Base-by-base conservation (phyloP, 2,329 filamentous ascomycete genomes). In the Fonsecaea nubica region DNA sequence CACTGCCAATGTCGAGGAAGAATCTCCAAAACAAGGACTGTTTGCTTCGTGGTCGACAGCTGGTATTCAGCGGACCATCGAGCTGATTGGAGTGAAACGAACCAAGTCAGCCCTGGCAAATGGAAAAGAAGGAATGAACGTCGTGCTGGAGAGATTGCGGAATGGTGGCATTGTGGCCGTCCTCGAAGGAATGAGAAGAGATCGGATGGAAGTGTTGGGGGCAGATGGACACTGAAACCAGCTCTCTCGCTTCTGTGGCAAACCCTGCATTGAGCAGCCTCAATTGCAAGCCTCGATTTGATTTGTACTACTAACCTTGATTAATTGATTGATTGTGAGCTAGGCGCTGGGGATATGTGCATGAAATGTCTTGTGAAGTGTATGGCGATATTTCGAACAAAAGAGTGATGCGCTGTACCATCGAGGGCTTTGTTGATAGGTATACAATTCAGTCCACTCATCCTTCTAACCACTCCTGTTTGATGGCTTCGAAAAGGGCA, bases 151-250 rank as follows among this genome's bases (percentile, higher is more conserved):
- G 74, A 80, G 87, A 40, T 77, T 92, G 75, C 82, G 89, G 62
- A 82, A 83, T 65, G 89, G 89, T 45, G 90, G 89, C 0, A 80
- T 92, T 18, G 87, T 90, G 15, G 88, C 79, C 25, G 89, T 91
- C n/a, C 79, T 92, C 35, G 89, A 91, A 70, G 89, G 88, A 33
- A 91, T 91, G 89, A 81, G 87, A 59, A 80, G 82, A 72, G 89
- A 91, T 74, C 81, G 70, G 15, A 62, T 70, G 64, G 84, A 48
- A 83, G 86, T 71, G 74, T 76, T 58, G 73, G 76, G 62, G 30
- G 67, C 56, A 50, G 77, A 81, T 18, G 76, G 78, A 6, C 75
- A 77, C 13, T 81, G 79, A 78, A 79, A 81, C 72, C 76, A 77
- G 33, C 76, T 30, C 21, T 25, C 12, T 35, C 12, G 30, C 25